phyloP scores from a whole-genome alignment of 1,284 basidiomycete species.

The Phylloporus sp. region DNA sequence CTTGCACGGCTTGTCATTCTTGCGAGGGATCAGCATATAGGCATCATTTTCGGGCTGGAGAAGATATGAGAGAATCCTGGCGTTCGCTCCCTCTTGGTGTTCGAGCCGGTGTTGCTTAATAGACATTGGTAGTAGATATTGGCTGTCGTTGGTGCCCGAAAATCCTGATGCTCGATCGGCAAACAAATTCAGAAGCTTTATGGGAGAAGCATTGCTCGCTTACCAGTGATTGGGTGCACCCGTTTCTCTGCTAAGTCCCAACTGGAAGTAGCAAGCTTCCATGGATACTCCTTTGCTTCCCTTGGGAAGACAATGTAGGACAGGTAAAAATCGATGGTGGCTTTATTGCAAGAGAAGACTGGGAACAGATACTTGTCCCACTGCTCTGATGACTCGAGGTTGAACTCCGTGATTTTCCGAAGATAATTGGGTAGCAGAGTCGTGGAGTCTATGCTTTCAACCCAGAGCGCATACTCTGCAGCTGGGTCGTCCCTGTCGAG shows the following conservation, averaged over 20 bases:
- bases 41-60: constrained; percentile 52
- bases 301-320: constrained; percentile 29
- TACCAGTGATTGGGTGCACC: constrained; percentile 16
- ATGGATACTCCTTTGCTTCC: constrained; percentile 51
- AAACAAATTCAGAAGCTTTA: no score
- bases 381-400: constrained; percentile 48
- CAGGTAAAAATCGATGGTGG: constrained; percentile 56
- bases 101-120: constrained; percentile 22
- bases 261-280: constrained; percentile 53
- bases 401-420: no score
- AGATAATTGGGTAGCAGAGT: no score
- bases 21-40: constrained; percentile 35
- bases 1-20: neutral
- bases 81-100: constrained; percentile 27
- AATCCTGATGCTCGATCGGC: constrained; percentile 10
- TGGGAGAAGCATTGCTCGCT: no score
- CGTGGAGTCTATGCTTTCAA: constrained; percentile 38
- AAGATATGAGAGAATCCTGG: constrained; percentile 53
- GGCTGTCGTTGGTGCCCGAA: constrained; percentile 30
- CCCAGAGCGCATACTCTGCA: constrained; percentile 53
- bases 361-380: constrained; percentile 40
- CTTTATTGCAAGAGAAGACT: constrained; percentile 46
- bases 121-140: constrained; percentile 16
- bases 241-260: constrained; percentile 56
- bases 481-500: constrained; percentile 52